A percentile compares a stretch with the other conserved stretches of the same genome.
Evolutionary conservation across 2,329 filamentous ascomycete genomes (phyloP).

Genomic region (Pleomassaria siparia): DNA sequence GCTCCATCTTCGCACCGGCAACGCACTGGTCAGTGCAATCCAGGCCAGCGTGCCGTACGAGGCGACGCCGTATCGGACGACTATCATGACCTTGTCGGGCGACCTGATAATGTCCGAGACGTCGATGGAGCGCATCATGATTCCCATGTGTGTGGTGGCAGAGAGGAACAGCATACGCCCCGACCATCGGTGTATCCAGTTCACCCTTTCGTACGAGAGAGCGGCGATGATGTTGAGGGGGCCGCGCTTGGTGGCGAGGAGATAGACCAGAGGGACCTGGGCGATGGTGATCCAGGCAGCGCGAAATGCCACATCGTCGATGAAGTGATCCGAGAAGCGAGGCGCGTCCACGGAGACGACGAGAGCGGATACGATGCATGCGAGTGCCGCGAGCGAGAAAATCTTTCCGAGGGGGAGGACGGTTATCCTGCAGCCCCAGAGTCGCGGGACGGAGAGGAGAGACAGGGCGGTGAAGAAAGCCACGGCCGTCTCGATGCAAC

Average conservation of each 20-base stretch:
- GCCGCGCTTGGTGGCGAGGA: slow-evolving; percentile 29
- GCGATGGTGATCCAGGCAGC: slow-evolving; percentile 33
- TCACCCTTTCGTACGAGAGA: slow-evolving; percentile 26
- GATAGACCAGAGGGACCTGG: slow-evolving; percentile 29
- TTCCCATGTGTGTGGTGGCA: slow-evolving; percentile 26
- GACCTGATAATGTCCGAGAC: slow-evolving; percentile 22
- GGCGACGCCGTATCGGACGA: slow-evolving; percentile 26
- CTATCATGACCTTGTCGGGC: slow-evolving; percentile 17
- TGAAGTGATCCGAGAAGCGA: slow-evolving; percentile 21
- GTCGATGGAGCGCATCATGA: slow-evolving; percentile 29
- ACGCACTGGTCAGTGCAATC: slow-evolving; percentile 25
- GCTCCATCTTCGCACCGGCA: slow-evolving; percentile 26
- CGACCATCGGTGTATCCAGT: slow-evolving; percentile 28
- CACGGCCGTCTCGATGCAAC: neutral
- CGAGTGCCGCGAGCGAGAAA: slow-evolving; percentile 10
- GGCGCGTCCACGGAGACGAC: slow-evolving; percentile 26
- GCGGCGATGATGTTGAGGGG: slow-evolving; percentile 21
- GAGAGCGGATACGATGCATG: slow-evolving; percentile 6
- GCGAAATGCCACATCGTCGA: slow-evolving; percentile 33
- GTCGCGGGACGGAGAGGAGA: slow-evolving; percentile 3
- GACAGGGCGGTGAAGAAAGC: slow-evolving; percentile 11
- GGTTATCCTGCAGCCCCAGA: neutral
- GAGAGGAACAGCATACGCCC: slow-evolving; percentile 26
- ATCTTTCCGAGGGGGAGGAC: slow-evolving; percentile 12
- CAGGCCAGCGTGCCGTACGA: slow-evolving; percentile 26